These are phyloP conservation scores for Microglena sp. DNA, from an alignment of 139 green algal species.

Conservation along the genomic window DNA sequence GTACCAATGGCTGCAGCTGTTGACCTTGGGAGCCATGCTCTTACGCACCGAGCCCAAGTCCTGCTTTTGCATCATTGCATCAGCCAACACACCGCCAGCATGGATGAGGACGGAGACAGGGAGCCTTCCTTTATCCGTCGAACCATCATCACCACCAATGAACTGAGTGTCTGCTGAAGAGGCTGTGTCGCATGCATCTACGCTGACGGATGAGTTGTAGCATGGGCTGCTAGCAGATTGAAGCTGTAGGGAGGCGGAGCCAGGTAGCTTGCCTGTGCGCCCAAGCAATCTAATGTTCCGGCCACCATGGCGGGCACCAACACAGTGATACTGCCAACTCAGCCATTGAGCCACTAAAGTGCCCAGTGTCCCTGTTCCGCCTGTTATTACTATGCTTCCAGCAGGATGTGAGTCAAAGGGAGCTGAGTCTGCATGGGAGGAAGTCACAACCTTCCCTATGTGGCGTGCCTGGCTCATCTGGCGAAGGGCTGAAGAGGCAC, in stretches of 20 bases:
- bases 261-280: too few species aligned
- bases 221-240: too few species aligned
- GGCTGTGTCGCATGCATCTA: too few species aligned
- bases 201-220: too few species aligned
- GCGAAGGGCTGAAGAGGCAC: conserved; percentile 28
- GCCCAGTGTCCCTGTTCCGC: conserved; percentile 55
- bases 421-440: background rate
- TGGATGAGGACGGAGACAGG: conserved; percentile 1
- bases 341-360: conserved; percentile 42
- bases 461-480: conserved; percentile 61
- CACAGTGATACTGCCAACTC: conserved; percentile 7
- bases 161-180: too few species aligned
- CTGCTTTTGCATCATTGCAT: conserved; percentile 56
- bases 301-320: too few species aligned
- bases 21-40: conserved; percentile 38
- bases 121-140: background rate
- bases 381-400: conserved; percentile 35
- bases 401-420: background rate
- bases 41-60: conserved; percentile 21
- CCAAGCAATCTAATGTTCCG: too few species aligned
- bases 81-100: conserved; percentile 51
- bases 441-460: conserved; percentile 7
- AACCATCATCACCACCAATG: too few species aligned
- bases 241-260: too few species aligned
- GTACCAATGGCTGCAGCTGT: conserved; percentile 5